Conservation (phyloP, 2,329 filamentous ascomycete species). For the Diaporthe nobilis region DNA sequence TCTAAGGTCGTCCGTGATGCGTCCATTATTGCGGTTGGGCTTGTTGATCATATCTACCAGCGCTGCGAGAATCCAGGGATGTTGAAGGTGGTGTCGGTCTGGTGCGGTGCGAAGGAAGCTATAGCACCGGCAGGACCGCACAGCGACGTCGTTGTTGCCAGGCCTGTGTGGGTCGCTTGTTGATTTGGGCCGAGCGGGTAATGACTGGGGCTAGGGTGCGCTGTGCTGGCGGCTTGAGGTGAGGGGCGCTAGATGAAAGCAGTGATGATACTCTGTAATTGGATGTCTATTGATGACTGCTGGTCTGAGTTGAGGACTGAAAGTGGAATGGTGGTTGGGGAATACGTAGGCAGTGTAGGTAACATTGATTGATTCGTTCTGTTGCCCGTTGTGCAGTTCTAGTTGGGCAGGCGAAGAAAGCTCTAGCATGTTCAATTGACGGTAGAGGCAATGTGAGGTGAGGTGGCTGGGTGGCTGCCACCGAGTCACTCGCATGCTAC, state of each 20-base stretch:
- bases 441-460: not conserved
- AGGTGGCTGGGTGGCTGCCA: constrained; percentile 19
- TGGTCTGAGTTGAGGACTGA: not conserved
- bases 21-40: constrained; percentile 37
- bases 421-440: not conserved
- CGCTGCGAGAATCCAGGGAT: constrained; percentile 8
- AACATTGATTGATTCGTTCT: constrained; percentile 11
- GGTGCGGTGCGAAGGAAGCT: not conserved
- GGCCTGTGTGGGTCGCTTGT: constrained; percentile 28
- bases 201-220: constrained; percentile 1
- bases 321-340: not conserved
- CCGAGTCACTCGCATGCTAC: not conserved
- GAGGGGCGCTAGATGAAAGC: not conserved
- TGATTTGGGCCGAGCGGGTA: constrained; percentile 29
- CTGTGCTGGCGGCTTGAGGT: constrained; percentile 9
- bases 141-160: constrained; percentile 32
- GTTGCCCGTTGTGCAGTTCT: not conserved
- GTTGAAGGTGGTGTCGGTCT: not conserved
- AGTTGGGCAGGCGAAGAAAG: not conserved
- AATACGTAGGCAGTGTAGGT: not conserved
- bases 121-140: constrained; percentile 7
- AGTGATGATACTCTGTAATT: constrained; percentile 13
- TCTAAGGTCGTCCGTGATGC: constrained; percentile 39
- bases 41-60: constrained; percentile 40
- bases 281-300: constrained; percentile 17